These are phyloP conservation scores for Eucalyptus pauciflora DNA, from an alignment of 345 rosid species.

Conservation along the genomic window DNA sequence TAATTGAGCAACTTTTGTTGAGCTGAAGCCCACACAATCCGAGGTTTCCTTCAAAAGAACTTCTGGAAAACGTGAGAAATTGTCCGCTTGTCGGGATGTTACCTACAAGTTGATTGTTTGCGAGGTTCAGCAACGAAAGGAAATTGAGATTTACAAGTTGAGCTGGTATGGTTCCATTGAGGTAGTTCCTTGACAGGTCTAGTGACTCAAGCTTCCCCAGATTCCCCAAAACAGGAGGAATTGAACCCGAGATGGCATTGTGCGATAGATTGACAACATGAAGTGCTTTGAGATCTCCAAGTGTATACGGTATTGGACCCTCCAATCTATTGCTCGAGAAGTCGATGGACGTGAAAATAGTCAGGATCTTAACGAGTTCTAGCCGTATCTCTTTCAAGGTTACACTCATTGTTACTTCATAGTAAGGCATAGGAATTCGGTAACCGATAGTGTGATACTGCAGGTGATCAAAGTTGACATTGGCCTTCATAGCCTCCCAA, in stretches of 20 bases:
- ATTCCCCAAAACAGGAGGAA: slow-evolving; percentile 7
- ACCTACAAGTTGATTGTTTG: slow-evolving; percentile 19
- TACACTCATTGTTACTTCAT: too few relatives aligned
- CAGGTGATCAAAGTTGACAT: too few relatives aligned
- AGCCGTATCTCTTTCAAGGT: too few relatives aligned
- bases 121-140: slow-evolving; percentile 18
- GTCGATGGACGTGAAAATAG: too few relatives aligned
- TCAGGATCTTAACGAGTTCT: too few relatives aligned
- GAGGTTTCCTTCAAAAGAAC: slow-evolving; percentile 9
- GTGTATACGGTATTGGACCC: too few relatives aligned
- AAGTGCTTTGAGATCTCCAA: slow-evolving; percentile 1
- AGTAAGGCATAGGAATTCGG: too few relatives aligned
- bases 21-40: slow-evolving; percentile 7
- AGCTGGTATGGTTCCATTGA: slow-evolving; percentile 13
- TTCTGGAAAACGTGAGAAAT: slow-evolving; percentile 3
- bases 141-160: slow-evolving; percentile 7
- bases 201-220: slow-evolving; percentile 5
- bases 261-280: neutral
- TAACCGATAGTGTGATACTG: too few relatives aligned
- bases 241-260: slow-evolving; percentile 16
- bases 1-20: neutral
- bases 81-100: slow-evolving; percentile 13
- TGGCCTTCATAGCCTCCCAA: too few relatives aligned
- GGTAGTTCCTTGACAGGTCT: slow-evolving; percentile 2
- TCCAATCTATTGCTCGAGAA: too few relatives aligned